Evolutionary conservation across 1,139 yeast species (phyloP).

Genomic region (Hansenula sp.): DNA sequence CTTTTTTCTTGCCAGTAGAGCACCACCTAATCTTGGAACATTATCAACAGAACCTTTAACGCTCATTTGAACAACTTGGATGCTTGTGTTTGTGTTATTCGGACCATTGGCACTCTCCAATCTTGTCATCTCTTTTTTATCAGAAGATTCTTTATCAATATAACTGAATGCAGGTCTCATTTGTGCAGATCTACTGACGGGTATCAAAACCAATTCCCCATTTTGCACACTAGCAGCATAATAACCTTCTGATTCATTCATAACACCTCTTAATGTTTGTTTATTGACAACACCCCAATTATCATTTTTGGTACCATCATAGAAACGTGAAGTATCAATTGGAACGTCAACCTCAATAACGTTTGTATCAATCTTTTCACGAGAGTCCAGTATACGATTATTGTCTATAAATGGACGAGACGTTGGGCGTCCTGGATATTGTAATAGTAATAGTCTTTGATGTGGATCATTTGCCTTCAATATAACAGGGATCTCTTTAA

Average conservation of each 20-base stretch:
- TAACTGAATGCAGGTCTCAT: constrained; percentile 79
- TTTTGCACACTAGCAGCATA: constrained; percentile 48
- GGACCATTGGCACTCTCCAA: constrained; percentile 39
- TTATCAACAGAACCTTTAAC: constrained; percentile 64
- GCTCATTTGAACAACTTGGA: constrained; percentile 70
- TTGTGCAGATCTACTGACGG: constrained; percentile 69
- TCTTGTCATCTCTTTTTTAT: constrained; percentile 30
- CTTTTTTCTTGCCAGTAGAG: constrained; percentile 65
- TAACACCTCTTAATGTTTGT: constrained; percentile 70
- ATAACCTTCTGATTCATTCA: constrained; percentile 53
- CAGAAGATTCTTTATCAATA: constrained; percentile 47
- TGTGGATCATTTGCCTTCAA: constrained; percentile 27
- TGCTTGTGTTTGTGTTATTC: constrained; percentile 41
- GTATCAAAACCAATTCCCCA: constrained; percentile 57
- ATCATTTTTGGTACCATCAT: constrained; percentile 58
- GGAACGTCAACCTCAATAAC: constrained; percentile 67
- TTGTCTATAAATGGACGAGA: constrained; percentile 40
- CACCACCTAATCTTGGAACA: constrained; percentile 71
- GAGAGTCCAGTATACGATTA: constrained; percentile 37
- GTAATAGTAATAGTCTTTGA: constrained; percentile 43
- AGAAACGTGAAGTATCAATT: constrained; percentile 56
- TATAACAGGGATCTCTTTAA: constrained; percentile 70
- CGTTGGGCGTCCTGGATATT: constrained; percentile 70
- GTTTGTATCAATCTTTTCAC: constrained; percentile 61
- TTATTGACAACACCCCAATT: constrained; percentile 57